Base-by-base conservation (phyloP, 192 early-diverging fungal species). In the Podila minutissima region DNA sequence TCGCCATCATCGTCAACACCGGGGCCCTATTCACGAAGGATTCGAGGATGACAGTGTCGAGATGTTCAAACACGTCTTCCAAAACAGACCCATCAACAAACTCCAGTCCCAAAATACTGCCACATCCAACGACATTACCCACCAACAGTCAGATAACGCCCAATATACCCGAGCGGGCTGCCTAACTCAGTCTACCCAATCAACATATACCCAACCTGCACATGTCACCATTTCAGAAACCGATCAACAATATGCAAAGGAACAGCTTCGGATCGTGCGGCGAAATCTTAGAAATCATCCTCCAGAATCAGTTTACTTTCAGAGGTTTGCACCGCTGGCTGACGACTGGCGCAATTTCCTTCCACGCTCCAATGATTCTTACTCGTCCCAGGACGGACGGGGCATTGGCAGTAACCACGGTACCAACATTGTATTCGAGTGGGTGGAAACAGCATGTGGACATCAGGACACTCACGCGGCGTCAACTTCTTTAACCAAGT, bases 291-390 rank as follows among this genome's bases (percentile, higher is more conserved):
- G 64, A 10, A 60, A 35, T 4, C 69, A 63, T 24, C 55, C 75
- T 15, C 48, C 75, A 24, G 49, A 71, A 19, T 77, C 75, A 19
- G 24, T 26, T 0, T 77, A 77, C 28, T 77, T 77, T 24, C 12
- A 19, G 31, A 41, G 26, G 12, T 77, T 67, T 53, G 75, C 75
- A n/a, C 53, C 57, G 2, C 2, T 77, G 6, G 69, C 33, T 0
- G 75, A 71, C 33, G 68, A 77, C 48, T 77, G 75, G 75, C 62
- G 64, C 10, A 77, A 77, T 28, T 77, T 77, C 19, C 59, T 77
- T 10, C 75, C 75, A 17, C 7, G 26, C 53, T 10, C 53, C n/a
- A 55, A n/a, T 26, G 53, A 24, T 24, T 55, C 53, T 24, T 55
- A n/a, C 53, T 55, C 53, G 53, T 7, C 53, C 53, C 24, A n/a